Conservation (phyloP, 495 filamentous ascomycete species). For the Cercophora sp. region DNA sequence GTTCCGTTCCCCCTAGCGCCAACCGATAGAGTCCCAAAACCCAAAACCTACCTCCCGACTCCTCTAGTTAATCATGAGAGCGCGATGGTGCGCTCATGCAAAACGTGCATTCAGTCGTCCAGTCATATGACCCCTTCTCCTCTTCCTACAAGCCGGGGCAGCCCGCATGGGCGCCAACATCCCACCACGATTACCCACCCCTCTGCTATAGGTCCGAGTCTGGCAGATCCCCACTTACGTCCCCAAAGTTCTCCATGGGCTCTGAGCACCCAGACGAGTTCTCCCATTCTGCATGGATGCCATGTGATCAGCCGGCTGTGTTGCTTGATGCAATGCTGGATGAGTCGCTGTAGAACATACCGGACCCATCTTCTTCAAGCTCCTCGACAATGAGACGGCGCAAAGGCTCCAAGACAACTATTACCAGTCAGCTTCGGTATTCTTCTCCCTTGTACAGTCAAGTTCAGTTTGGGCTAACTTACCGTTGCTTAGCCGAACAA, state of each 20-base stretch:
- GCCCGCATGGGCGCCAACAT: too few species aligned
- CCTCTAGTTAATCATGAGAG: too few species aligned
- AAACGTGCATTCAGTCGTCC: too few species aligned
- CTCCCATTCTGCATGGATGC: conserved; percentile 37
- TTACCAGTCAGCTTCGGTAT: too few species aligned
- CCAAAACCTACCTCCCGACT: too few species aligned
- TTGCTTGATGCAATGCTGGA: conserved; percentile 36
- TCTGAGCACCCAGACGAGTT: conserved; percentile 41
- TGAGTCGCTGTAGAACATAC: conserved; percentile 46
- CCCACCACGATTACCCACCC: too few species aligned
- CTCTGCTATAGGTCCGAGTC: conserved; percentile 13
- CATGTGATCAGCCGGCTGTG: conserved; percentile 34
- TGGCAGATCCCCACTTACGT: conserved; percentile 30
- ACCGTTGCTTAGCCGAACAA: conserved; percentile 38
- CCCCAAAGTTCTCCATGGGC: conserved; percentile 34
- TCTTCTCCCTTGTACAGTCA: neutral
- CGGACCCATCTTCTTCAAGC: conserved; percentile 52
- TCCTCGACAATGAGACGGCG: conserved; percentile 45
- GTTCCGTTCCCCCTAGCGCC: too few species aligned
- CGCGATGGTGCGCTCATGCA: too few species aligned
- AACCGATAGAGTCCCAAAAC: too few species aligned
- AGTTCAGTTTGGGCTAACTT: conserved; percentile 19
- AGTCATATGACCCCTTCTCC: too few species aligned
- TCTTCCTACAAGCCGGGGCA: too few species aligned
- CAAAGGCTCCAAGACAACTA: conserved; percentile 42